Evolutionary conservation across 2,329 filamentous ascomycete genomes (phyloP).

Genomic region (Sarocladium kiliense): DNA sequence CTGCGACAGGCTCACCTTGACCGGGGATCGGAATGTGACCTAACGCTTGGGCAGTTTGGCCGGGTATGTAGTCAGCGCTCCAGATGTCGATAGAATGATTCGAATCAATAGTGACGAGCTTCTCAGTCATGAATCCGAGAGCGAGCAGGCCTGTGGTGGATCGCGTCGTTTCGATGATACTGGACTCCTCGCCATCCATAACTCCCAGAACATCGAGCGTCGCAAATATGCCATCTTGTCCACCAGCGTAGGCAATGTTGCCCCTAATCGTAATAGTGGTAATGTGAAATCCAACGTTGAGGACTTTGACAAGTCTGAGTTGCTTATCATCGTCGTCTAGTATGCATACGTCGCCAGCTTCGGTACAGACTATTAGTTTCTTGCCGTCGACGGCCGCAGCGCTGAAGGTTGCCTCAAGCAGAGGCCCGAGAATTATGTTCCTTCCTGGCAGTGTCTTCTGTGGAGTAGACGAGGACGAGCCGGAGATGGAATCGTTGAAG

Average conservation of each 20-base stretch:
- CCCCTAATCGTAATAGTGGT: conserved; percentile 60
- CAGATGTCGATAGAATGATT: conserved; percentile 70
- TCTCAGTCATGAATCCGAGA: conserved; percentile 62
- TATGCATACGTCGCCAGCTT: conserved; percentile 83
- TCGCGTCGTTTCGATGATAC: conserved; percentile 32
- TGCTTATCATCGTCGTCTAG: conserved; percentile 71
- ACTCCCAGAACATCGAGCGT: conserved; percentile 47
- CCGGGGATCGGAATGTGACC: conserved; percentile 55
- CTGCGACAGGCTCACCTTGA: conserved; percentile 62
- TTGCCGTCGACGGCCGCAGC: conserved; percentile 69
- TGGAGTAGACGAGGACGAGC: conserved; percentile 18
- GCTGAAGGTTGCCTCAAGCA: conserved; percentile 81
- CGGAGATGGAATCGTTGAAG: conserved; percentile 31
- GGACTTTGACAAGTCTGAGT: conserved; percentile 64
- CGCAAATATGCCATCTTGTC: conserved; percentile 56
- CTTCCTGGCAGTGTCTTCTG: conserved; percentile 72
- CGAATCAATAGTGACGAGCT: conserved; percentile 70
- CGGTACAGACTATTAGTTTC: conserved; percentile 78
- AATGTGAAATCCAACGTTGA: conserved; percentile 62
- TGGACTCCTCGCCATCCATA: conserved; percentile 32
- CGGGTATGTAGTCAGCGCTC: conserved; percentile 40
- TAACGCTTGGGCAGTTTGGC: conserved; percentile 28
- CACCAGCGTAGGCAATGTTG: conserved; percentile 60
- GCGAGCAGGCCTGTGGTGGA: conserved; percentile 50
- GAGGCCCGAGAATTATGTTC: conserved; percentile 76